Conservation (phyloP, 2,329 filamentous ascomycete species). For the Ophiosphaerella herpotricha region DNA sequence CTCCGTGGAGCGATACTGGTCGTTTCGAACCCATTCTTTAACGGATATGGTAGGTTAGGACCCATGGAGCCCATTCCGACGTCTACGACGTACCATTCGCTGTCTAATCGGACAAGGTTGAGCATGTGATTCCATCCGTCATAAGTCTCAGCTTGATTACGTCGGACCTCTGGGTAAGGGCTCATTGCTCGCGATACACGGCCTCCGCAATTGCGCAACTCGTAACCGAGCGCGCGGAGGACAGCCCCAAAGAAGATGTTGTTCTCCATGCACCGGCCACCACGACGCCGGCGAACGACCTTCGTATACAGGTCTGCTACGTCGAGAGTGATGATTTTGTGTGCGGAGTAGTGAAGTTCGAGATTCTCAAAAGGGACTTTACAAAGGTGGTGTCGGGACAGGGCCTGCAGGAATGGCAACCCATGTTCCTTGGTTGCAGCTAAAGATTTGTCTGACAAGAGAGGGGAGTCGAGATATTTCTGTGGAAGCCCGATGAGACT, state of each 20-base stretch:
- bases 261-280: constrained; percentile 64
- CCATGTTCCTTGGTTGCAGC: constrained; percentile 4
- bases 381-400: constrained; percentile 3
- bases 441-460: constrained; percentile 3
- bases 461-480: constrained; percentile 5
- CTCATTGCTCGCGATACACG: constrained; percentile 19
- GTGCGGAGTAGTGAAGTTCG: constrained; percentile 42
- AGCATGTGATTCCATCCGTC: constrained; percentile 46
- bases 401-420: constrained; percentile 8
- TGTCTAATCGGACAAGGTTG: constrained; percentile 41
- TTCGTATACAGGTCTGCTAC: constrained; percentile 54
- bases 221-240: constrained; percentile 55
- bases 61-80: constrained; percentile 40
- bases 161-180: constrained; percentile 11
- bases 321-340: constrained; percentile 50
- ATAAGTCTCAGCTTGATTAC: constrained; percentile 11
- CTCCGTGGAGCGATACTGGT: constrained; percentile 13
- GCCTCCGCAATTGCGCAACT: constrained; percentile 27
- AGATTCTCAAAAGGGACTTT: constrained; percentile 12
- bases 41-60: constrained; percentile 11
- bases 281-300: constrained; percentile 48
- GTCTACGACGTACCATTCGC: constrained; percentile 35
- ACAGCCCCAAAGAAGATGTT: constrained; percentile 57
- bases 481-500: constrained; percentile 4
- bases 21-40: constrained; percentile 13